Percentiles rank a stretch among this genome's conserved stretches.
Conservation (phyloP, 495 filamentous ascomycete species). For the Neurospora tetraspora region DNA sequence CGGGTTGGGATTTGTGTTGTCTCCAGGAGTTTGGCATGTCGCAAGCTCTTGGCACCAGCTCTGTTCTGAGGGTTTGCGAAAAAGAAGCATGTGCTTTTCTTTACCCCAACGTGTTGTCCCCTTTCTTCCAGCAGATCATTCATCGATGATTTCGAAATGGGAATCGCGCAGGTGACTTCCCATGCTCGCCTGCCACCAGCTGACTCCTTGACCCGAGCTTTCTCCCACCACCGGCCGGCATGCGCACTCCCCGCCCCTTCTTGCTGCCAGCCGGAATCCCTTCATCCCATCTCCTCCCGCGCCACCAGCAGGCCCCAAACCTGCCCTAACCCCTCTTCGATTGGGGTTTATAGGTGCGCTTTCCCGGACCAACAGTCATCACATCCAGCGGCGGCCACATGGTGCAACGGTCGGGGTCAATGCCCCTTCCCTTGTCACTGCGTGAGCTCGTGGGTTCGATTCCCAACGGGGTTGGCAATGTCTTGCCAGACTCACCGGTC, state of each 20-base stretch:
- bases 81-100: not conserved
- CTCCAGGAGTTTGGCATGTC: not conserved
- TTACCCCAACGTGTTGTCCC: not conserved
- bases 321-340: not conserved
- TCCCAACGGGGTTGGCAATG: not conserved
- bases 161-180: not conserved
- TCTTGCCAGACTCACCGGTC: not conserved
- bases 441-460: not conserved
- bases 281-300: not conserved
- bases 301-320: not conserved
- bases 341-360: not conserved
- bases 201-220: not conserved
- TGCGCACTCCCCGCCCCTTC: not conserved
- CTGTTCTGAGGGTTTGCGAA: not conserved
- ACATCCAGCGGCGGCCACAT: not conserved
- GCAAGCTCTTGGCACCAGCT: not conserved
- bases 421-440: not conserved
- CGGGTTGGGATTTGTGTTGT: not conserved
- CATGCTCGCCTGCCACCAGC: not conserved
- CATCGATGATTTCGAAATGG: not conserved
- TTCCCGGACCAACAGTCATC: not conserved
- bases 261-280: not conserved
- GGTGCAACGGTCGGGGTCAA: not conserved
- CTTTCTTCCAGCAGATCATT: not conserved
- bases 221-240: not conserved